These are phyloP conservation scores for Fusarium bactridioides DNA, from an alignment of 2,329 filamentous ascomycete species.

Conservation along the genomic window DNA sequence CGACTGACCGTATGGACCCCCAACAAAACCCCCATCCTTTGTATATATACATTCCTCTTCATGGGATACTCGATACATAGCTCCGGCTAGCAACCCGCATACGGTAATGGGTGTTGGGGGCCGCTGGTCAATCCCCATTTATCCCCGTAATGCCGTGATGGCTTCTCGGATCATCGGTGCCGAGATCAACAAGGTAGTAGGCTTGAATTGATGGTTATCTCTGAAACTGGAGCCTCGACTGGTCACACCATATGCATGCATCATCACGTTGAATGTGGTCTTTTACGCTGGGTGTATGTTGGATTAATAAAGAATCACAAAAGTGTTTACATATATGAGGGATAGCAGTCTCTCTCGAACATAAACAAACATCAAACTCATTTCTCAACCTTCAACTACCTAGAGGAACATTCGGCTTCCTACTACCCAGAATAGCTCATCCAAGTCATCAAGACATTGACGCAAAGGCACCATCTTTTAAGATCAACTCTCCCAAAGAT, in stretches of 20 bases:
- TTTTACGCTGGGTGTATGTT: neutral
- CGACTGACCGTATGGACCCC: neutral
- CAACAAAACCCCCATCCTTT: neutral
- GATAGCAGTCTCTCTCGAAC: neutral
- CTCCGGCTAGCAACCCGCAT: neutral
- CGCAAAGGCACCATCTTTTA: neutral
- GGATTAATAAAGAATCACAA: accelerated
- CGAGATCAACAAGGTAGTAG: neutral
- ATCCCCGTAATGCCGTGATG: neutral
- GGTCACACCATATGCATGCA: neutral
- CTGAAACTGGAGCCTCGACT: neutral
- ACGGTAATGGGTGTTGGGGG: neutral
- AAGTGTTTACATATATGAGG: neutral
- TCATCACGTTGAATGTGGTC: neutral
- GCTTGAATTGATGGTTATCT: neutral
- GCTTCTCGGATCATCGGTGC: neutral
- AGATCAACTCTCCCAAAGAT: neutral
- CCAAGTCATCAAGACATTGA: neutral
- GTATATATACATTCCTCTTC: neutral
- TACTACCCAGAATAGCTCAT: neutral
- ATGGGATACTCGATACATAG: neutral
- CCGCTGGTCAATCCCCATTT: neutral
- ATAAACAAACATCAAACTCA: accelerated
- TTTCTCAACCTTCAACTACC: accelerated
- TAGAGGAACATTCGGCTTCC: neutral